Conservation (phyloP, 371 early-diverging fungal genomes). For the Circinella umbellata region DNA sequence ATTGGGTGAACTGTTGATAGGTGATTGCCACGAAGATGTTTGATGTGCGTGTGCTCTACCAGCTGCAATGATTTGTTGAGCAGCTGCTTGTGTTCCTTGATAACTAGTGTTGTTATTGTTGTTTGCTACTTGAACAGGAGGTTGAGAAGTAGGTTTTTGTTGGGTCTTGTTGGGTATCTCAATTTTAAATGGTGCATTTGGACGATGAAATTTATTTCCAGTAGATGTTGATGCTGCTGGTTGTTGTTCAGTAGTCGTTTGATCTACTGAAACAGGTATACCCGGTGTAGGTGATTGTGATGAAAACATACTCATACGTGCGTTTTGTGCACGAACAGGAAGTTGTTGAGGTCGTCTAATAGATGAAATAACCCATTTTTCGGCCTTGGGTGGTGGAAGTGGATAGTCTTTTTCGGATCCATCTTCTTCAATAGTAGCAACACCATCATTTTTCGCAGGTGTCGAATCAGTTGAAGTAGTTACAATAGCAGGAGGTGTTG, state of each 20-base stretch:
- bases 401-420: constrained; percentile 21
- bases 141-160: neutral
- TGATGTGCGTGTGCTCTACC: constrained; percentile 35
- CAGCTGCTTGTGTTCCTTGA: constrained; percentile 23
- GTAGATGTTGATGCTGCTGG: constrained; percentile 9
- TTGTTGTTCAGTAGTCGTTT: neutral
- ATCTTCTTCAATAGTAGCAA: constrained; percentile 19
- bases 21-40: constrained; percentile 20
- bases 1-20: constrained; percentile 12
- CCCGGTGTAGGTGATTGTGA: neutral
- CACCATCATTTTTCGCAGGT: neutral
- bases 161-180: constrained; percentile 41
- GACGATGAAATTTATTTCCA: constrained; percentile 30
- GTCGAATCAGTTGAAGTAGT: neutral
- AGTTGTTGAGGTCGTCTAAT: constrained; percentile 53
- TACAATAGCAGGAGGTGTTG: neutral
- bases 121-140: neutral
- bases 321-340: constrained; percentile 42
- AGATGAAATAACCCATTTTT: constrained; percentile 57
- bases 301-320: constrained; percentile 21
- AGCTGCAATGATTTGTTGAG: constrained; percentile 39
- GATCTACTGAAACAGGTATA: neutral
- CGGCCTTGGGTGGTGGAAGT: constrained; percentile 42
- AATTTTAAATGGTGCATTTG: constrained; percentile 39
- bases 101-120: neutral